Base-by-base conservation (phyloP, 306 rosid genomes). In the Cajanus cajan region DNA sequence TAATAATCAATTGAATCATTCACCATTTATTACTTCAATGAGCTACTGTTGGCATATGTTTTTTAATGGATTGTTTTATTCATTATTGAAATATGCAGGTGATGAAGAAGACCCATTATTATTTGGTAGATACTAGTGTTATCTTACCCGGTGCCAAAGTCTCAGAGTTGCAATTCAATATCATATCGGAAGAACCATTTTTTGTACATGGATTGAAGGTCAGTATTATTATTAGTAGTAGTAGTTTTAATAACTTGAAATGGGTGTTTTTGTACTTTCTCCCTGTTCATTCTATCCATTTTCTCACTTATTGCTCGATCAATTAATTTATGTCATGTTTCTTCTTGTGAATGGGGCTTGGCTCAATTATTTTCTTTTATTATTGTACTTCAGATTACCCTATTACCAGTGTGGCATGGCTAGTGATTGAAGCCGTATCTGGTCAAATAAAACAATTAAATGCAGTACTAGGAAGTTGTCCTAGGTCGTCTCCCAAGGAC, bases 381-480 rank as follows among this genome's bases (percentile, higher is more conserved):
- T 67, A 63, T 58, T 79, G 61, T 84, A 57, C 73, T 82, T 82
- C 90, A 95, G 98, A 36, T 95, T 78, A 90, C 89, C 45, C 98
- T 98, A 8, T 78, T 95, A 83, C 98, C 98, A 55, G 98, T 95
- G 43, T 95, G 98, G 98, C 98, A 95, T 51, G 98, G 98, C 78
- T n/a, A n/a, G n/a, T n/a, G n/a, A n/a, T n/a, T n/a, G n/a, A n/a
- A n/a, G n/a, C n/a, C n/a, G n/a, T n/a, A n/a, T n/a, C n/a, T n/a
- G n/a, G n/a, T n/a, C n/a, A n/a, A n/a, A n/a, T n/a, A n/a, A n/a
- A n/a, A n/a, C n/a, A n/a, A n/a, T n/a, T n/a, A n/a, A n/a, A n/a
- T n/a, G n/a, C n/a, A n/a, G n/a, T n/a, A n/a, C n/a, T n/a, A n/a
- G n/a, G n/a, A n/a, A n/a, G n/a, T n/a, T n/a, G n/a, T n/a, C n/a